Evolutionary conservation across 176 grass and related monocot species (phyloP).

Genomic region (Thalia dealbata): DNA sequence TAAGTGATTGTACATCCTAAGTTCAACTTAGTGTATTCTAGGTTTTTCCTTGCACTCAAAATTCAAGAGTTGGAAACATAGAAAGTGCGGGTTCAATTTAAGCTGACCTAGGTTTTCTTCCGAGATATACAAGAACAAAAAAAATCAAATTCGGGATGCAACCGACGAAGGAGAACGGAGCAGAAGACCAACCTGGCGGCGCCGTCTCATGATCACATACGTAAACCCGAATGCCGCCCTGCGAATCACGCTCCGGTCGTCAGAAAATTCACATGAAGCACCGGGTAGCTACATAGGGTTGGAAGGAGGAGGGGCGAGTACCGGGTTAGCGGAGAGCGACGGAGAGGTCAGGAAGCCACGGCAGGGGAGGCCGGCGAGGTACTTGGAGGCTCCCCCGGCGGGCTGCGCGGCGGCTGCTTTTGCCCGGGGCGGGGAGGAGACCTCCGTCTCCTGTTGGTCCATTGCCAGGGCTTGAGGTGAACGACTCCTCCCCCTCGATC

Average conservation of each 20-base stretch:
- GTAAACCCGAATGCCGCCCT: slow-evolving; percentile 14
- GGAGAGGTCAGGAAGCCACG: slow-evolving; percentile 26
- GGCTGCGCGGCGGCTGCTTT: background rate
- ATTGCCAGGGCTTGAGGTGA: background rate
- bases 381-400: slow-evolving; percentile 5
- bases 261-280: background rate
- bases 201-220: slow-evolving; percentile 14
- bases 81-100: background rate
- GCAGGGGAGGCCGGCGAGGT: slow-evolving; percentile 27
- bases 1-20: no score
- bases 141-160: background rate
- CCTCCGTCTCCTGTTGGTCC: background rate
- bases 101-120: background rate
- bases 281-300: background rate
- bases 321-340: slow-evolving; percentile 22
- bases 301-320: background rate
- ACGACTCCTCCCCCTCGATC: background rate
- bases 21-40: no score
- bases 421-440: background rate
- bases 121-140: no score
- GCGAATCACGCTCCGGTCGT: background rate
- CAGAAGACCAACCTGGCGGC: background rate
- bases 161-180: background rate
- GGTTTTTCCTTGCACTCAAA: no score
- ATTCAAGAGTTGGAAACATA: no score